These are phyloP conservation scores for Chloropicon primus DNA, from an alignment of 139 green algal species.

Conservation along the genomic window DNA sequence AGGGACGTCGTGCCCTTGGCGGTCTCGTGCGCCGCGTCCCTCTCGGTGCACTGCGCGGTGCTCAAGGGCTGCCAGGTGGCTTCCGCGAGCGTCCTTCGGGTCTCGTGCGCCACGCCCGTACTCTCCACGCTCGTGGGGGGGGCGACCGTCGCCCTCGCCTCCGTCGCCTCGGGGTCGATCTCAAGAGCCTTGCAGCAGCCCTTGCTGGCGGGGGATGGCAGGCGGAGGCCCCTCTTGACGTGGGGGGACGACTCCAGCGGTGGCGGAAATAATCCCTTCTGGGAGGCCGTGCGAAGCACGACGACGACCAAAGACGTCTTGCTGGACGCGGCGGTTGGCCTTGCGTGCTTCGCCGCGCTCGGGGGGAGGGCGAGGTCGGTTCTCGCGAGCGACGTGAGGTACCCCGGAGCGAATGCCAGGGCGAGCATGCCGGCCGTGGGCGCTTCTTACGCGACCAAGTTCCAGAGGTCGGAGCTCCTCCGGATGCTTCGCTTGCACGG, in stretches of 20 bases:
- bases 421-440: slow-evolving; percentile 39
- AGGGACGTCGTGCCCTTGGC: background rate
- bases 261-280: slow-evolving; percentile 1
- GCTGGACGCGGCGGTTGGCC: slow-evolving; percentile 37
- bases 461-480: background rate
- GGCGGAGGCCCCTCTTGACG: no score
- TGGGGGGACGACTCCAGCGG: no score
- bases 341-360: slow-evolving; percentile 26
- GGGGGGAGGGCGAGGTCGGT: slow-evolving; percentile 41
- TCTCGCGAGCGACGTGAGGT: slow-evolving; percentile 53
- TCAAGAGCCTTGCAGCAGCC: slow-evolving; percentile 8
- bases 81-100: slow-evolving; percentile 15
- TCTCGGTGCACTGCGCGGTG: background rate
- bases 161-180: slow-evolving; percentile 37
- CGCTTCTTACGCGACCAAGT: slow-evolving; percentile 31
- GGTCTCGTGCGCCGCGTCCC: background rate
- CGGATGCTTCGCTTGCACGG: slow-evolving; percentile 26
- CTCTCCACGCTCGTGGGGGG: slow-evolving; percentile 29
- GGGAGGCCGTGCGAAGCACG: slow-evolving; percentile 11
- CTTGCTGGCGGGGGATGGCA: background rate
- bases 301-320: slow-evolving; percentile 16
- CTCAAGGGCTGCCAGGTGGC: background rate
- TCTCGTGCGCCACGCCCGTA: slow-evolving; percentile 51
- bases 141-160: slow-evolving; percentile 37
- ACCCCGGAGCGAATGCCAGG: slow-evolving; percentile 38